A percentile compares a stretch with the other conserved stretches of the same genome.
phyloP scores from a whole-genome alignment of 2,329 filamentous ascomycete genomes.

The Fusarium floridanum region DNA sequence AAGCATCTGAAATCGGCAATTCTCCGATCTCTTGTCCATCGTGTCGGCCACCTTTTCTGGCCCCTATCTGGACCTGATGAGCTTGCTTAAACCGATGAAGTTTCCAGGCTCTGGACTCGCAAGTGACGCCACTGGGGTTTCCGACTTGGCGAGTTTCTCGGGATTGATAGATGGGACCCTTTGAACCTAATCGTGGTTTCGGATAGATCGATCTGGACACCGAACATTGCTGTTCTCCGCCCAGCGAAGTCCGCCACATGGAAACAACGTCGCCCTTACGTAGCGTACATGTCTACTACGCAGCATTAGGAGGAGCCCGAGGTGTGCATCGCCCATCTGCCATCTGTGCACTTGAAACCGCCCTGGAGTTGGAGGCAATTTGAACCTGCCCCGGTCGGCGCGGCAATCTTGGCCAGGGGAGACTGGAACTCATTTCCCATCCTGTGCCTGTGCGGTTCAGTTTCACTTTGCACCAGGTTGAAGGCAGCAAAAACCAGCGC shows the following conservation, averaged over 20 bases:
- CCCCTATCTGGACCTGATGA: neutral
- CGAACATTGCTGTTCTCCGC: neutral
- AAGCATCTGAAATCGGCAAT: neutral
- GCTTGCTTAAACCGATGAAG: neutral
- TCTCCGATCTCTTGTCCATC: neutral
- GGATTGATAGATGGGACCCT: neutral
- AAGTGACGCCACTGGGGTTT: neutral
- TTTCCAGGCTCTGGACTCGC: neutral
- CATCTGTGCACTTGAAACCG: constrained; percentile 14
- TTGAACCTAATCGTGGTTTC: constrained; percentile 11
- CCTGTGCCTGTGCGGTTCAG: constrained; percentile 10
- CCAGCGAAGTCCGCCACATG: neutral
- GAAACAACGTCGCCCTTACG: neutral
- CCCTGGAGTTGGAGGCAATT: constrained; percentile 7
- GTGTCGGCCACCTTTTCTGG: neutral
- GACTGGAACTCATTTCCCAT: constrained; percentile 9
- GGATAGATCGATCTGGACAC: constrained; percentile 1
- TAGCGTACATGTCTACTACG: neutral
- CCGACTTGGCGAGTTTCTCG: neutral
- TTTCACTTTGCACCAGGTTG: constrained; percentile 5
- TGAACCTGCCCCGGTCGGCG: neutral
- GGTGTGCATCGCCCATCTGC: neutral
- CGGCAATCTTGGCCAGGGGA: neutral
- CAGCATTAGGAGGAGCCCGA: neutral
- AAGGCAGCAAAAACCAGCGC: neutral